Evolutionary conservation across 345 rosid species (phyloP), one percentile per base, ranked within the genome.

Genomic region (Tarenaya hassleriana): DNA sequence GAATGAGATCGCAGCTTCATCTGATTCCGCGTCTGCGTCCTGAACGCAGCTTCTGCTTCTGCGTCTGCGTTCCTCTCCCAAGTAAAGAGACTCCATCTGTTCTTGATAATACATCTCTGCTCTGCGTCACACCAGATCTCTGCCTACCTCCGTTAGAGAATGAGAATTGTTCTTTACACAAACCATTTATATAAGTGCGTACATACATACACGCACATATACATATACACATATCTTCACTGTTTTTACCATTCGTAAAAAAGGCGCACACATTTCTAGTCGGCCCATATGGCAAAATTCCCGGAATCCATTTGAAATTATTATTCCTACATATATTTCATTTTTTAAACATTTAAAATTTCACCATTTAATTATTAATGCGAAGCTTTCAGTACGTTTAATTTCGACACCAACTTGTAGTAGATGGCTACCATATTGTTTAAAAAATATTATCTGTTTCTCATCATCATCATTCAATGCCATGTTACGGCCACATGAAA

Each of bases 11-110:
- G 47, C 13, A 60, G 24, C 57, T 16, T 66, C 71, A 33, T 66
- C 61, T 9, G 61, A 21, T 13, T 59, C 61, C 5, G 34, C 56
- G 47, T 66, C 47, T 34, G 56, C 66, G 40, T 10, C 40, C 56
- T 59, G 41, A 18, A 55, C 14, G 19, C 19, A 55, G 55, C 1
- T 57, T 14, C 46, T 65, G 58, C 44, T 64, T 8, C 61, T 64
- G n/a, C 29, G 29, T 66, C 35, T 66, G 56, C 57, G 61, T 60
- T 66, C 71, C 41, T 66, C 71, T n/a, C 46, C 16, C 29, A 60
- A 29, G 38, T 47, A 34, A 47, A 66, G 71, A 47, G 71, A 54
- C 47, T 60, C 71, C 71, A 66, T 60, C 41, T 66, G 66, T 53
- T 66, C 61, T 53, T 66, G 71, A 60, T 47, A 66, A 3, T 66